These are phyloP conservation scores for Astrocystis sublimbata DNA, from an alignment of 495 filamentous ascomycete species.

Conservation along the genomic window DNA sequence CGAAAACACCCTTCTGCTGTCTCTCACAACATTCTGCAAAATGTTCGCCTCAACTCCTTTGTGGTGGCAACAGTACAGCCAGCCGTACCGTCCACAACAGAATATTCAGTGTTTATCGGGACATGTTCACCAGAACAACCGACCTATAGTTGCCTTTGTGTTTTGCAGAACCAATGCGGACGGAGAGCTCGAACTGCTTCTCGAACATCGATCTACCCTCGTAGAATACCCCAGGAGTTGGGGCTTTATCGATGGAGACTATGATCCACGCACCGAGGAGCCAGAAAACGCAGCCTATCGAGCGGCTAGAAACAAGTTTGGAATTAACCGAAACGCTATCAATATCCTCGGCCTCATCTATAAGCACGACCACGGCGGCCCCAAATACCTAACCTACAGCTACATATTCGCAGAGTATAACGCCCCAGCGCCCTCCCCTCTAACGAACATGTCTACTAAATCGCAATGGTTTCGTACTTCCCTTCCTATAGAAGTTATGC, in stretches of 20 bases:
- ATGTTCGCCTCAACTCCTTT: not conserved
- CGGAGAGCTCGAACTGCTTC: not conserved
- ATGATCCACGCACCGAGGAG: not conserved
- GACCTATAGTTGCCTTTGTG: slow-evolving; percentile 6
- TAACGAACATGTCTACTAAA: not conserved
- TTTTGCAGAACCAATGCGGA: not conserved
- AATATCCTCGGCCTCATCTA: not conserved
- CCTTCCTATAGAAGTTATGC: slow-evolving; percentile 8
- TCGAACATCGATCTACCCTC: not conserved
- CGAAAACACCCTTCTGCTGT: not conserved
- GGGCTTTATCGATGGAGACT: not conserved
- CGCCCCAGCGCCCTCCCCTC: not conserved
- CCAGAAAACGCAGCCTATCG: not conserved
- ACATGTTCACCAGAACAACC: slow-evolving; percentile 4
- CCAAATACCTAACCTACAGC: slow-evolving; percentile 4
- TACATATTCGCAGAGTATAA: slow-evolving; percentile 15
- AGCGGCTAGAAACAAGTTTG: not conserved
- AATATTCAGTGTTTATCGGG: not conserved
- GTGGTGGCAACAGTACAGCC: not conserved
- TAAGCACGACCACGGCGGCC: slow-evolving; percentile 4
- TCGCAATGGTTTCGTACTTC: slow-evolving; percentile 12
- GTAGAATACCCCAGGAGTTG: not conserved
- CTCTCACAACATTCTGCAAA: slow-evolving; percentile 3
- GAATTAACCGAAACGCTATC: not conserved
- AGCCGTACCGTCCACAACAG: not conserved